Evolutionary conservation across 768 basidiomycete genomes (phyloP).

Genomic region (Russula emetica): DNA sequence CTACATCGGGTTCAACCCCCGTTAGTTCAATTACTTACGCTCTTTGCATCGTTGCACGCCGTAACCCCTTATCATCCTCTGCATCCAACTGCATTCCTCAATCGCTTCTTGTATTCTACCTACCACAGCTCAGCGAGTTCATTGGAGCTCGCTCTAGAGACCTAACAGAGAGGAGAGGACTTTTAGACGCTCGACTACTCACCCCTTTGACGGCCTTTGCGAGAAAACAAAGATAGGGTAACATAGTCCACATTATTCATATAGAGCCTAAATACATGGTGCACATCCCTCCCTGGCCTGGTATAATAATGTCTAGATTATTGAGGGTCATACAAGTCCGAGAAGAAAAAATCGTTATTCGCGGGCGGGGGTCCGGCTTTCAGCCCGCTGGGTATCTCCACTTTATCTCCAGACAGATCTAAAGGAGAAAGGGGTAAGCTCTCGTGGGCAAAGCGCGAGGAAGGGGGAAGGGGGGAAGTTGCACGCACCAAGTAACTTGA

Average conservation of each 20-base stretch:
- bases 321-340: constrained; percentile 44
- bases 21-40: constrained; percentile 24
- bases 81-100: constrained; percentile 38
- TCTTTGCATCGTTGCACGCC: constrained; percentile 27
- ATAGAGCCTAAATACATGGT: constrained; percentile 4
- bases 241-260: background rate
- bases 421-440: background rate
- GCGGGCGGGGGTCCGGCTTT: constrained; percentile 72
- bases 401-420: constrained; percentile 87
- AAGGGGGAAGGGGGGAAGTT: background rate
- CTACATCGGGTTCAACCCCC: constrained; percentile 27
- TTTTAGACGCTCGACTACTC: background rate
- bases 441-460: background rate
- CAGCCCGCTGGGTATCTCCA: constrained; percentile 81
- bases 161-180: constrained; percentile 13
- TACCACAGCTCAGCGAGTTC: background rate
- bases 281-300: too few relatives aligned
- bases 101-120: constrained; percentile 15
- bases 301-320: constrained; percentile 4
- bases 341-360: constrained; percentile 83
- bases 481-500: constrained; percentile 74
- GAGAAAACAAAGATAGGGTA: background rate
- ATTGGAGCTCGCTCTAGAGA: background rate
- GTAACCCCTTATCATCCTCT: constrained; percentile 27
- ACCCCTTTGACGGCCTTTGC: background rate